Evolutionary conservation across 345 rosid genomes (phyloP), one percentile per base, ranked within the genome.

Genomic region (Garcia nutans): DNA sequence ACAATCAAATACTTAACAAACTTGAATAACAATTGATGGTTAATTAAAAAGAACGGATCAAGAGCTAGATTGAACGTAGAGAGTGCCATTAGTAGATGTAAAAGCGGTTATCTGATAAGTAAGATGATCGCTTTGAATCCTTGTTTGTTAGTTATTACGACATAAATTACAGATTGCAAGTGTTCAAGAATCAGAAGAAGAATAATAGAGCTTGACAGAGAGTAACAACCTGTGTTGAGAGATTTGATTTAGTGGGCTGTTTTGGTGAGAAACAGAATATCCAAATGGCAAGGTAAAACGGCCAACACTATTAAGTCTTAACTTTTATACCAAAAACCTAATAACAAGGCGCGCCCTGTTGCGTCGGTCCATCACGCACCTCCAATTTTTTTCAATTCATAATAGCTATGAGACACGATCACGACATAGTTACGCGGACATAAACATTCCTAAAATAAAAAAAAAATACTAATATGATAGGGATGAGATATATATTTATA

Each of bases 251-350:
- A 37, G 6, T 37, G 41, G 22, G 16, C 5, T 47, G 50, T 1
- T 44, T 65, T 22, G 49, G 7, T 41, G 33, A 66, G 71, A 67
- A 67, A 20, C 71, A 67, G 71, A 67, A 56, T 45, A 23, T 17
- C 20, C 56, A 22, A 67, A 5, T 8, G 23, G 24, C 20, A 1
- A 49, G 55, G 41, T 3, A 67, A 49, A 68, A 68, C 71, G 71
- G 58, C 71, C 71, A 68, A 49, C 41, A 5, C 71, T 67, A n/a
- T 67, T 37, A 45, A 47, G 6, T 19, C 41, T 61, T 54, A 3
- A 8, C n/a, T 54, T 54, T 62, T 62, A 61, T 62, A 62, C 17
- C 9, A 31, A 68, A 68, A 68, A 68, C 71, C 71, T 49, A 68
- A 16, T 44, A 31, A 63, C 41, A 31, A 16, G 20, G 42, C 44